Conservation (phyloP, 2,329 filamentous ascomycete genomes). For the Paracamarosporium sp. region DNA sequence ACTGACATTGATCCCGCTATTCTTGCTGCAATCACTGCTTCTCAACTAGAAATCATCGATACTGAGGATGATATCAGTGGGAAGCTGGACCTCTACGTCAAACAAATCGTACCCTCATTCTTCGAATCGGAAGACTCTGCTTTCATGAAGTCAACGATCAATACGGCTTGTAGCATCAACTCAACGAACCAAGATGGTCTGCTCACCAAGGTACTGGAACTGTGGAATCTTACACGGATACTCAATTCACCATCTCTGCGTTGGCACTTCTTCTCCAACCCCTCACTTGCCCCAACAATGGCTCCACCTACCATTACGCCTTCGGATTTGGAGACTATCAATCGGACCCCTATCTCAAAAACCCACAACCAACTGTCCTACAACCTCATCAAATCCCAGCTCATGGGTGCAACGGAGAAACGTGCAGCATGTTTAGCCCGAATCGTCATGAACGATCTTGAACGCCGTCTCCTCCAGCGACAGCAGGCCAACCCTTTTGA, state of each 20-base stretch:
- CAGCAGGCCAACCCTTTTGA: slow-evolving; percentile 64
- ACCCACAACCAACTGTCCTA: slow-evolving; percentile 52
- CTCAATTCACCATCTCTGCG: slow-evolving; percentile 57
- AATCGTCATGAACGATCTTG: slow-evolving; percentile 64
- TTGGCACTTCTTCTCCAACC: slow-evolving; percentile 59
- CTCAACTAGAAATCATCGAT: slow-evolving; percentile 57
- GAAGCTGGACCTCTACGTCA: slow-evolving; percentile 62
- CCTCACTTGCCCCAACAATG: slow-evolving; percentile 41
- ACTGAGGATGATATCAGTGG: slow-evolving; percentile 59
- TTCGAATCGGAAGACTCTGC: slow-evolving; percentile 57
- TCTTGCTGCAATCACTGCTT: slow-evolving; percentile 28
- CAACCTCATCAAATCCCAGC: slow-evolving; percentile 59
- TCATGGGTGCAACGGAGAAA: slow-evolving; percentile 63
- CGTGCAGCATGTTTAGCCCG: slow-evolving; percentile 60
- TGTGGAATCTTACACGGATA: slow-evolving; percentile 64
- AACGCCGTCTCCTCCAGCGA: slow-evolving; percentile 65
- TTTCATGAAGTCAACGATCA: slow-evolving; percentile 60
- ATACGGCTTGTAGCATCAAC: slow-evolving; percentile 38
- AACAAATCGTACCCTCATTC: slow-evolving; percentile 54
- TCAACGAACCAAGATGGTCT: slow-evolving; percentile 51
- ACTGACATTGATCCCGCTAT: slow-evolving; percentile 47
- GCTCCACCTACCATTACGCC: slow-evolving; percentile 38
- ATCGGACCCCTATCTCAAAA: slow-evolving; percentile 35
- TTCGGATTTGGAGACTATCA: slow-evolving; percentile 36
- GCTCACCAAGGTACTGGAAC: slow-evolving; percentile 59